Evolutionary conservation across 805 yeast species (phyloP).

Genomic region (Wickerhamomyces bisporus): DNA sequence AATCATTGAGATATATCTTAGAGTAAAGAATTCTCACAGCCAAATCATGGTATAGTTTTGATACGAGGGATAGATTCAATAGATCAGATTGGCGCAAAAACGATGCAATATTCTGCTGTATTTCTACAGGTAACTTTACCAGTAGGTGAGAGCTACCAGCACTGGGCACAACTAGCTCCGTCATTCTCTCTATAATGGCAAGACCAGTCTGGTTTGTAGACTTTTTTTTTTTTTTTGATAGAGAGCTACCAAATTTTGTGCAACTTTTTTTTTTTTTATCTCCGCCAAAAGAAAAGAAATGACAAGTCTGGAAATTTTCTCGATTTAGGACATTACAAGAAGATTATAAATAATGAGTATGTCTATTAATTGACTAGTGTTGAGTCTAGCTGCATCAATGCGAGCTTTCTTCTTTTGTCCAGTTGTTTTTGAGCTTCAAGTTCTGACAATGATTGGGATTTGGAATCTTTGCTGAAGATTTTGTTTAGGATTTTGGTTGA

Average conservation of each 20-base stretch:
- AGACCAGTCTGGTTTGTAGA: too few relatives aligned
- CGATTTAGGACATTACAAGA: too few relatives aligned
- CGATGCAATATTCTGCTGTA: conserved; percentile 10
- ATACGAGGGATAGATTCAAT: conserved; percentile 22
- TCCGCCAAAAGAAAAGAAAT: too few relatives aligned
- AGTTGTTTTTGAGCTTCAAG: conserved; percentile 11
- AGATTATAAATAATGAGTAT: too few relatives aligned
- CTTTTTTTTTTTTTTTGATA: too few relatives aligned
- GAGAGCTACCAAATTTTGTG: too few relatives aligned
- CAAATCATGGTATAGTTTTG: conserved; percentile 24
- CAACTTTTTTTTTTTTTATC: too few relatives aligned
- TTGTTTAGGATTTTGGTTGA: conserved; percentile 10
- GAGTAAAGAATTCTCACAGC: conserved; percentile 30
- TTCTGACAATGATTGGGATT: not conserved
- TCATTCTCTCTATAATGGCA: too few relatives aligned
- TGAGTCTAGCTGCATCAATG: conserved; percentile 34
- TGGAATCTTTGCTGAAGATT: not conserved
- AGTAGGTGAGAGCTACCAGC: not conserved
- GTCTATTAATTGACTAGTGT: not conserved
- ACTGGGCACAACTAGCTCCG: too few relatives aligned
- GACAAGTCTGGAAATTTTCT: too few relatives aligned
- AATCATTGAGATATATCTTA: conserved; percentile 35
- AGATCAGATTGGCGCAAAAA: conserved; percentile 32
- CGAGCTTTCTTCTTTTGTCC: conserved; percentile 38
- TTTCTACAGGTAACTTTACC: conserved; percentile 17